phyloP scores from a whole-genome alignment of 306 rosid genomes.

The Mucuna pruriens region DNA sequence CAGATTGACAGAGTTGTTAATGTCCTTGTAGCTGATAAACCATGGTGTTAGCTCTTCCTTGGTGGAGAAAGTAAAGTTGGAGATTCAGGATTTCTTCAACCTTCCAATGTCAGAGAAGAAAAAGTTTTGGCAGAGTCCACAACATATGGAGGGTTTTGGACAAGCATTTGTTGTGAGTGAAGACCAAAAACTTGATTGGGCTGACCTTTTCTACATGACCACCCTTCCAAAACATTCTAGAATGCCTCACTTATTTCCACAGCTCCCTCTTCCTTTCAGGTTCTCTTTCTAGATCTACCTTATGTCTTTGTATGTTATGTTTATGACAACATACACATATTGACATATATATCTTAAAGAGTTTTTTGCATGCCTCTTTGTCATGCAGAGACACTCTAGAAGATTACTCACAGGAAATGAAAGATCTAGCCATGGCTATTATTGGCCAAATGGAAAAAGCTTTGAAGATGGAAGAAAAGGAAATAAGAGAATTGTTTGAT shows the following conservation, averaged over 20 bases:
- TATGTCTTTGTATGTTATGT: not conserved
- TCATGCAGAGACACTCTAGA: conserved; percentile 1
- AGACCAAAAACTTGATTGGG: conserved; percentile 6
- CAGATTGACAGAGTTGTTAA: no score
- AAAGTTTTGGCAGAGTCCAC: not conserved
- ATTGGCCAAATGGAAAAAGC: not conserved
- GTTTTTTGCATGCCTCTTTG: not conserved
- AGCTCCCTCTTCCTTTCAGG: conserved; percentile 14
- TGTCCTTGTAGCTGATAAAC: not conserved
- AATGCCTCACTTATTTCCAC: conserved; percentile 6
- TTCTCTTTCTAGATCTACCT: not conserved
- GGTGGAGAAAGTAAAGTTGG: conserved; percentile 5
- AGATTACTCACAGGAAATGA: not conserved
- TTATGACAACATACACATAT: not conserved
- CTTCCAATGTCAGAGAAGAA: conserved; percentile 13
- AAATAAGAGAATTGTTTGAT: not conserved
- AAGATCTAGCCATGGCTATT: not conserved
- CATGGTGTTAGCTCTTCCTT: not conserved
- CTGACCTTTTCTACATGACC: not conserved
- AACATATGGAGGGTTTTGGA: conserved; percentile 14
- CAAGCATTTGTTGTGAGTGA: conserved; percentile 24
- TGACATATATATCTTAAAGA: not conserved
- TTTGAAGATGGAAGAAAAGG: not conserved
- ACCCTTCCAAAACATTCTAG: not conserved
- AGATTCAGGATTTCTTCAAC: not conserved